Evolutionary conservation across 2,329 filamentous ascomycete species (phyloP), one percentile per base, ranked within the genome.

Genomic region (Epichloe bromicola): DNA sequence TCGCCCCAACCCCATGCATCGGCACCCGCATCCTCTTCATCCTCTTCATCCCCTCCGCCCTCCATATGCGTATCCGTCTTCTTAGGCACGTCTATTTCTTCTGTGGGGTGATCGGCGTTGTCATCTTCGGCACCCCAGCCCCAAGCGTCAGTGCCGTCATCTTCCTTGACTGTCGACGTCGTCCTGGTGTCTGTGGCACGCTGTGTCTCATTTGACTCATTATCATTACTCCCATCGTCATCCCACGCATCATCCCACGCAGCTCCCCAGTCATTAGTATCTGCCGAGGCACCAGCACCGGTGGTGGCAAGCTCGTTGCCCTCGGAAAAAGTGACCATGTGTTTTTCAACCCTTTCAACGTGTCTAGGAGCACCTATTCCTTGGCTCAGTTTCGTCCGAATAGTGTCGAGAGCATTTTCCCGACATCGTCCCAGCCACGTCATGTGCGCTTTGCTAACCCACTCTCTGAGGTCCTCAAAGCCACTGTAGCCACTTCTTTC

Each of bases 1-100:
- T 80, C 86, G n/a, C 80, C 86, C 86, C 88, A 94, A 36, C 86
- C 88, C 85, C 88, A 93, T 33, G 87, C 87, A 54, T 88, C 86
- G 14, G 72, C 74, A 4, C 68, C 67, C 20, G 78, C 75, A 14
- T 76, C 71, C 7, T 70, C 23, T 26, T 26, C 23, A 19, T 19
- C 19, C 19, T 26, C 23, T 26, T 26, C 20, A n/a, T 10, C 47
- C 2, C 55, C n/a, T 55, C 48, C 53, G 57, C 36, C 49, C 56
- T 46, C 34, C 20, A 23, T 5, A 26, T 57, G 52, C 4, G 5
- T 20, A 14, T 43, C 33, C 15, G 19, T 10, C 5, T 49, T 44
- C 33, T 26, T 4, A 15, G 40, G 15, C 48, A 30, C 19, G n/a
- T 55, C 51, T 17, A 48, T 51, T n/a, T 53, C 46, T 17, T 55